Conservation (phyloP, 306 rosid genomes). For the Vigna mungo region DNA sequence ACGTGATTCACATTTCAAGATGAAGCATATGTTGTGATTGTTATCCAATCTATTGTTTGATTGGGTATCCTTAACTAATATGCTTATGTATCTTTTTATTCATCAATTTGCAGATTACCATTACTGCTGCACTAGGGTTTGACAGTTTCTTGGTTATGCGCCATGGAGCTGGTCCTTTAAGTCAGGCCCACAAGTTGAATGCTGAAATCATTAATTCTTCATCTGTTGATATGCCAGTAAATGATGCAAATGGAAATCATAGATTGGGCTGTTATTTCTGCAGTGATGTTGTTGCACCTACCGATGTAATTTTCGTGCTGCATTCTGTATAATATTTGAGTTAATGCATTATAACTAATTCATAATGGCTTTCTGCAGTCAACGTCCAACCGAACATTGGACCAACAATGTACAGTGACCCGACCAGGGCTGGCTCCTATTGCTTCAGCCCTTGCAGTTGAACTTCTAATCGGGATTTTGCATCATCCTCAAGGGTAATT, state of each 20-base stretch:
- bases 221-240: conserved; percentile 47
- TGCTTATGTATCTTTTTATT: conserved; percentile 18
- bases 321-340: conserved; percentile 28
- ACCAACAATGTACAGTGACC: conserved; percentile 98
- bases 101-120: conserved; percentile 68
- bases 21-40: conserved; percentile 20
- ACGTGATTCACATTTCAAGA: conserved; percentile 38
- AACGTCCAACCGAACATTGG: conserved; percentile 93
- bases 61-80: conserved; percentile 26
- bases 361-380: conserved; percentile 65
- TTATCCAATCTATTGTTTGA: conserved; percentile 2
- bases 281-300: conserved; percentile 94
- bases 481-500: conserved; percentile 92
- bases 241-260: conserved; percentile 52
- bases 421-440: conserved; percentile 98
- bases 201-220: conserved; percentile 55
- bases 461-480: conserved; percentile 84
- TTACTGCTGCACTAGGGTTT: conserved; percentile 93
- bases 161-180: conserved; percentile 91
- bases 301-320: conserved; percentile 70
- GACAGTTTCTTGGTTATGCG: conserved; percentile 99
- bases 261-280: conserved; percentile 98
- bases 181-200: conserved; percentile 47
- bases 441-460: conserved; percentile 95
- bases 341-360: conserved; percentile 33